phyloP scores from a whole-genome alignment of 1,284 basidiomycete species.

The Cystobasidium pallidum region DNA sequence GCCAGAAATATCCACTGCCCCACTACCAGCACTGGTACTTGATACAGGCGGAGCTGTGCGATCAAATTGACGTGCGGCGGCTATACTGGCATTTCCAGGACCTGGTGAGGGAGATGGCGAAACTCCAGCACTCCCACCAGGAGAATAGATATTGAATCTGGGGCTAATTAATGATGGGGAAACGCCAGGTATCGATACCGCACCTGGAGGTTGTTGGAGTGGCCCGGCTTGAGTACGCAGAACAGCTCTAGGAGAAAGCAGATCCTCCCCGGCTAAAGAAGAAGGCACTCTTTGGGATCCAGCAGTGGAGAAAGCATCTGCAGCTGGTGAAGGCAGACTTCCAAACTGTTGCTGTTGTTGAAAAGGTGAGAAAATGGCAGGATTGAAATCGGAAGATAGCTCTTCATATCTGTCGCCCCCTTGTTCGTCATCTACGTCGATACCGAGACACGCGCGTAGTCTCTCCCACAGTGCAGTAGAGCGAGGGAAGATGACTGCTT shows the following conservation, averaged over 20 bases:
- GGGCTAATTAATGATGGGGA: not conserved
- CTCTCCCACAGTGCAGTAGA: slow-evolving; percentile 35
- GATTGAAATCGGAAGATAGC: slow-evolving; percentile 23
- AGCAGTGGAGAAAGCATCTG: not conserved
- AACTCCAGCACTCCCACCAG: not conserved
- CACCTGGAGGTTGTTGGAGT: not conserved
- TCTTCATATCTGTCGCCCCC: slow-evolving; percentile 39
- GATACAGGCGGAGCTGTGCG: slow-evolving; percentile 7
- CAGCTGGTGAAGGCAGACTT: not conserved
- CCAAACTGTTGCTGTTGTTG: not conserved
- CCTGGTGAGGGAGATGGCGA: slow-evolving; percentile 7
- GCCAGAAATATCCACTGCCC: not conserved
- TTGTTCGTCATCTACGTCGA: slow-evolving; percentile 42
- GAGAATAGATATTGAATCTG: not conserved
- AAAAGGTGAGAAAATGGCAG: slow-evolving; percentile 3
- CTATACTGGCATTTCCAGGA: not conserved
- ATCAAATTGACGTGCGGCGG: slow-evolving; percentile 5
- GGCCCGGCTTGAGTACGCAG: slow-evolving; percentile 1
- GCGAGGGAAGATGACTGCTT: slow-evolving; percentile 25
- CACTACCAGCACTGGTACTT: not conserved
- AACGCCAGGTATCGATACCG: not conserved
- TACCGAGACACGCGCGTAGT: slow-evolving; percentile 38
- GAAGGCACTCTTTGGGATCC: not conserved
- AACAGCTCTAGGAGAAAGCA: slow-evolving; percentile 14
- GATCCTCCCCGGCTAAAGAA: not conserved